phyloP scores from a whole-genome alignment of 164 flowering plant genomes.

The Litsea cubeba region DNA sequence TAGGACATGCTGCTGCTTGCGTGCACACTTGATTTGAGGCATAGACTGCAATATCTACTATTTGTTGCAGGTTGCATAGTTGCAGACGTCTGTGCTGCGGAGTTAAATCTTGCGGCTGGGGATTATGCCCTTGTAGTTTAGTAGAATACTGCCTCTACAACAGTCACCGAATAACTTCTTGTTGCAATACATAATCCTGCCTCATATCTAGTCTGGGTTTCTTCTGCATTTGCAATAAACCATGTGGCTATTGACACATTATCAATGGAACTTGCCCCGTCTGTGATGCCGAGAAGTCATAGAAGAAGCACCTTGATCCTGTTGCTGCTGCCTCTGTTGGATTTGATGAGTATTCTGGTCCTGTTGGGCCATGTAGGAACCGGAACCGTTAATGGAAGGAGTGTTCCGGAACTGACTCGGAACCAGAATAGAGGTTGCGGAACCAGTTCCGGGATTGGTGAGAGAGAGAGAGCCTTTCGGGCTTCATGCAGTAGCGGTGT shows the following conservation, averaged over 20 bases:
- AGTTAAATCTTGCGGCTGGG: constrained; percentile 71
- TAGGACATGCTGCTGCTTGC: constrained; percentile 44
- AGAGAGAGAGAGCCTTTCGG: too few relatives aligned
- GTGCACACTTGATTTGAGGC: constrained; percentile 70
- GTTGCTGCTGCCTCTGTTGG: constrained; percentile 44
- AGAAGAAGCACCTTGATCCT: constrained; percentile 55
- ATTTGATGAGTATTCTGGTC: constrained; percentile 15
- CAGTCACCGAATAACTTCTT: constrained; percentile 69
- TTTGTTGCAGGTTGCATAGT: constrained; percentile 55
- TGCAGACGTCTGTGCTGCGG: constrained; percentile 73
- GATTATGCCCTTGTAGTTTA: constrained; percentile 58
- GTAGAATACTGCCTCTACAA: constrained; percentile 72
- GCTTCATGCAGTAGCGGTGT: too few relatives aligned
- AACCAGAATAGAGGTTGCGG: too few relatives aligned
- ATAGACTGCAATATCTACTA: constrained; percentile 64
- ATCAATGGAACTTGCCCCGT: constrained; percentile 39
- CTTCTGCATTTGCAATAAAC: constrained; percentile 62
- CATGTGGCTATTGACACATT: constrained; percentile 55
- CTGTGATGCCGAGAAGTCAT: constrained; percentile 59
- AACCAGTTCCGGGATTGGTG: too few relatives aligned
- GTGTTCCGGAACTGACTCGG: too few relatives aligned
- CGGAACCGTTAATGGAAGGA: too few relatives aligned
- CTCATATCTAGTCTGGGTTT: constrained; percentile 78
- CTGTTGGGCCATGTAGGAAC: constrained; percentile 18
- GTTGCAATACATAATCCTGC: constrained; percentile 75